Percentiles rank a stretch among this genome's conserved stretches.
Conservation (phyloP, 495 filamentous ascomycete species). For the Daldinia bambusicola region DNA sequence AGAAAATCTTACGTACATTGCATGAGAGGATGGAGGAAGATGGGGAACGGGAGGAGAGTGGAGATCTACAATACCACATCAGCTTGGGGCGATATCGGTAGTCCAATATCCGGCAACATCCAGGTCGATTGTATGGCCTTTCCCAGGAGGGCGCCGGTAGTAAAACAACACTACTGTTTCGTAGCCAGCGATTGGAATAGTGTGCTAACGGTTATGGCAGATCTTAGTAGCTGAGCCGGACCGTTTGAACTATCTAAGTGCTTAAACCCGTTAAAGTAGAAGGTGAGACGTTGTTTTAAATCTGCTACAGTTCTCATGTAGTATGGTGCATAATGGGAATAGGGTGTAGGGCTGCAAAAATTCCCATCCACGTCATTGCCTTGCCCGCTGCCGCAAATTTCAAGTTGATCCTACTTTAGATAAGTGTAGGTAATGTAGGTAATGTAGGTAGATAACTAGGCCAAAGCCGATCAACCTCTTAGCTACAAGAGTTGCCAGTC, state of each 20-base stretch:
- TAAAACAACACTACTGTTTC: neutral
- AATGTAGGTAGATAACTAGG: too few relatives aligned
- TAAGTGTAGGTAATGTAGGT: too few relatives aligned
- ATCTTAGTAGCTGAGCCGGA: neutral
- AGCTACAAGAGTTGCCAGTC: too few relatives aligned
- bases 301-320: neutral
- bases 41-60: neutral
- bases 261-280: neutral
- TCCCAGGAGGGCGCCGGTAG: neutral
- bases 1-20: constrained; percentile 4
- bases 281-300: neutral
- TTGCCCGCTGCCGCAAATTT: too few relatives aligned
- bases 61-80: neutral
- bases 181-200: neutral
- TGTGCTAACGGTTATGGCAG: neutral
- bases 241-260: neutral
- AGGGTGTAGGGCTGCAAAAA: too few relatives aligned
- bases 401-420: too few relatives aligned
- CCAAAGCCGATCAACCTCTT: too few relatives aligned
- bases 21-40: neutral
- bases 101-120: neutral
- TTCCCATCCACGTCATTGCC: too few relatives aligned
- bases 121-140: neutral
- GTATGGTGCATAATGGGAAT: neutral
- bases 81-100: neutral